phyloP scores from a whole-genome alignment of 371 early-diverging fungal genomes.

The Circinella minor region DNA sequence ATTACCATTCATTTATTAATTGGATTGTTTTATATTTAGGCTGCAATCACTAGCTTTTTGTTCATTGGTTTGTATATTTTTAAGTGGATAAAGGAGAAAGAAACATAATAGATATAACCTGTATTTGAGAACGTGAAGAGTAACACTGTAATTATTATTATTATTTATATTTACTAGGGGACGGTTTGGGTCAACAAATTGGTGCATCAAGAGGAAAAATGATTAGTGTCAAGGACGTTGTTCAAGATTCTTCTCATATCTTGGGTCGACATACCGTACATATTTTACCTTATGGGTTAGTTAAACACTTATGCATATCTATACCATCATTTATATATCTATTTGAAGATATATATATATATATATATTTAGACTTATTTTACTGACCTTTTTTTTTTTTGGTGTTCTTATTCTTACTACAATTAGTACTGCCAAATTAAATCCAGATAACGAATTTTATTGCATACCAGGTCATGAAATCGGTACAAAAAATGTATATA shows the following conservation, averaged over 20 bases:
- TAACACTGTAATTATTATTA: neutral
- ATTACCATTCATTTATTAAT: no score
- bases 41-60: no score
- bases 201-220: constrained; percentile 44
- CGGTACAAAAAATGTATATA: constrained; percentile 42
- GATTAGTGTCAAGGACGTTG: constrained; percentile 47
- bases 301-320: neutral
- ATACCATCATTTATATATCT: no score
- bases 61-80: no score
- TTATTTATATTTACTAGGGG: constrained; percentile 24
- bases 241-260: constrained; percentile 47
- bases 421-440: constrained; percentile 50
- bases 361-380: no score
- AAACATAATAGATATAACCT: no score
- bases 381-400: no score
- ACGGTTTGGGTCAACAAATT: constrained; percentile 37
- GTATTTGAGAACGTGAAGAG: neutral
- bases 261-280: constrained; percentile 55
- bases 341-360: no score
- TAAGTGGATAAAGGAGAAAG: no score
- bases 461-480: constrained; percentile 41
- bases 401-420: neutral
- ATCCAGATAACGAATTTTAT: constrained; percentile 46
- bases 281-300: constrained; percentile 55
- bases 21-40: no score